A percentile compares a stretch with the other conserved stretches of the same genome.
Conservation (phyloP, 2,329 filamentous ascomycete genomes). For the Truncatella angustata region DNA sequence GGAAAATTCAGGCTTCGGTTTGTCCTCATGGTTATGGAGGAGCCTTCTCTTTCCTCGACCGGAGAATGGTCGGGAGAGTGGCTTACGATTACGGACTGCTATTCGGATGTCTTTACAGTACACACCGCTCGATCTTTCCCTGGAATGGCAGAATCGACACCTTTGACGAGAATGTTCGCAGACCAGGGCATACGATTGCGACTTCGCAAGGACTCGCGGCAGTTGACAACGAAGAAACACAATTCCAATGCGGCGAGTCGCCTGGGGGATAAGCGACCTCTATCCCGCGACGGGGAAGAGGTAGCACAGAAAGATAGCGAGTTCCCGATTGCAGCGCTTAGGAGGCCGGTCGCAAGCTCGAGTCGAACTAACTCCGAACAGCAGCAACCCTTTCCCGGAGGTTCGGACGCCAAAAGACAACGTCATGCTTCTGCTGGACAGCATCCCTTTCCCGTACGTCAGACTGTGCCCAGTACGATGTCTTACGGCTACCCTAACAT, state of each 20-base stretch:
- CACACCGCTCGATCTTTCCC: conserved; percentile 68
- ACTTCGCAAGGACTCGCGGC: conserved; percentile 77
- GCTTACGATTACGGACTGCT: conserved; percentile 36
- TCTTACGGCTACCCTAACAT: no score
- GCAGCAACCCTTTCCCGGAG: background rate
- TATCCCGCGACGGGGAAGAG: no score
- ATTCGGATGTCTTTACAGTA: conserved; percentile 68
- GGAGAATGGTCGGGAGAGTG: conserved; percentile 22
- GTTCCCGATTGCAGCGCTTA: background rate
- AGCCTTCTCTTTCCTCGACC: background rate
- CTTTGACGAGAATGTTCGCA: conserved; percentile 76
- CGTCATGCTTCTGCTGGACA: background rate
- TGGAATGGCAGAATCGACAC: conserved; percentile 78
- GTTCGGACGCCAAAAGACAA: background rate
- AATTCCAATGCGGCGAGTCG: conserved; percentile 23
- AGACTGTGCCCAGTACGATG: no score
- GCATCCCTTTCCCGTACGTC: background rate
- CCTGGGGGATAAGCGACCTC: background rate
- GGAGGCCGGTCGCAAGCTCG: background rate
- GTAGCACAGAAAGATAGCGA: background rate
- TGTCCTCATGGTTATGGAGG: conserved; percentile 69
- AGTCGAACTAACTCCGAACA: background rate
- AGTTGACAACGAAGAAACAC: conserved; percentile 47
- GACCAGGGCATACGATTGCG: conserved; percentile 84
- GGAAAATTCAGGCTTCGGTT: conserved; percentile 75